phyloP scores from a whole-genome alignment of 345 rosid genomes.

The Corchorus capsularis region DNA sequence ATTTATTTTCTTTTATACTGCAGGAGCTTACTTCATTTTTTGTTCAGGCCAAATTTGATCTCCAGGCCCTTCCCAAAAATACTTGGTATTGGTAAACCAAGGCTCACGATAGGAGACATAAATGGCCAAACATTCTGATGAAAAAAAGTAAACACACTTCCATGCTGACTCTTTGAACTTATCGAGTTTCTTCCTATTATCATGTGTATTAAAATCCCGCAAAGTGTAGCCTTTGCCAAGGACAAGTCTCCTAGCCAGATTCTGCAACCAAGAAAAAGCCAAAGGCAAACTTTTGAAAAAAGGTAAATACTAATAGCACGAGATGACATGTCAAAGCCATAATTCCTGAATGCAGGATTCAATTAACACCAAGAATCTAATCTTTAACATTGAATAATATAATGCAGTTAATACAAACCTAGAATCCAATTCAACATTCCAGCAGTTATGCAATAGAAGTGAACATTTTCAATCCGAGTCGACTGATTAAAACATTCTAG shows the following conservation, averaged over 20 bases:
- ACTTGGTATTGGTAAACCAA: constrained; percentile 73
- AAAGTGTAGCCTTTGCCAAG: constrained; percentile 48
- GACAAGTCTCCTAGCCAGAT: constrained; percentile 52
- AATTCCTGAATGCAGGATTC: neutral
- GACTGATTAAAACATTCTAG: neutral
- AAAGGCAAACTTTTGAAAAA: neutral
- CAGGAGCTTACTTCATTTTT: constrained; percentile 70
- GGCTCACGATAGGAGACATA: constrained; percentile 70
- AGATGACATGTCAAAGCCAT: neutral
- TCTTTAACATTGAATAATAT: neutral
- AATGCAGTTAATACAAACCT: neutral
- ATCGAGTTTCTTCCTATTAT: constrained; percentile 54
- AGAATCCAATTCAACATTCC: neutral
- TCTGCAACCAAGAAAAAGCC: constrained; percentile 44
- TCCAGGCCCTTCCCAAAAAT: constrained; percentile 87
- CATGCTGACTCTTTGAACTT: constrained; percentile 94
- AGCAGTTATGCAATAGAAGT: neutral
- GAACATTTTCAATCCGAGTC: neutral
- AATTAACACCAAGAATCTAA: neutral
- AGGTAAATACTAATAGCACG: constrained; percentile 7
- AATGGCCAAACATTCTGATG: constrained; percentile 69
- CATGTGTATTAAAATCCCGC: constrained; percentile 35
- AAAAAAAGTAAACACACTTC: constrained; percentile 81
- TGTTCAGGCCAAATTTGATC: constrained; percentile 84
- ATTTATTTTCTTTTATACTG: neutral